Conservation (phyloP, 371 early-diverging fungal genomes). For the Mortierella sp. region DNA sequence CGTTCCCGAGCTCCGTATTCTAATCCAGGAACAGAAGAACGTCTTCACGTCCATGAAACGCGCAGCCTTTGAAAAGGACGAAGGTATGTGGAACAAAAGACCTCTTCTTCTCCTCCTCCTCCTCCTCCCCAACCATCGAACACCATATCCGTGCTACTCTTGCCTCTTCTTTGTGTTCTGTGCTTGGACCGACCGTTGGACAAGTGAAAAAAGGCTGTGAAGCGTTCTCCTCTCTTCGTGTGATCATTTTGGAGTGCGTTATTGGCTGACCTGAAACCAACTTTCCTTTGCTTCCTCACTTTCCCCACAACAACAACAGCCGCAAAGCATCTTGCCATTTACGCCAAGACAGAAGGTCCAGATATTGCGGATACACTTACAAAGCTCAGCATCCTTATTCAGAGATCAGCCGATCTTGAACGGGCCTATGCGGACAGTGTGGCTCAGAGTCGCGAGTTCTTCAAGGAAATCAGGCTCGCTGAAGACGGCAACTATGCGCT, state of each 20-base stretch:
- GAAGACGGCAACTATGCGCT: slow-evolving; percentile 45
- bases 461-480: slow-evolving; percentile 47
- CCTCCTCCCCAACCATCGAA: too few species aligned
- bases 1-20: slow-evolving; percentile 44
- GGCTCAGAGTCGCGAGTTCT: slow-evolving; percentile 32
- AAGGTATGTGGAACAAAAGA: slow-evolving; percentile 23
- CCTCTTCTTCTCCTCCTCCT: neutral
- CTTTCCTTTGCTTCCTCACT: neutral
- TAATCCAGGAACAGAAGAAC: slow-evolving; percentile 52
- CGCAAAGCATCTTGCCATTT: slow-evolving; percentile 47
- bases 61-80: slow-evolving; percentile 46
- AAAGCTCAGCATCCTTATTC: slow-evolving; percentile 38
- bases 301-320: slow-evolving; percentile 11
- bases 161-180: too few species aligned
- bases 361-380: slow-evolving; percentile 42
- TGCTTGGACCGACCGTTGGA: too few species aligned
- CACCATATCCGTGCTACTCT: too few species aligned
- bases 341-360: slow-evolving; percentile 45
- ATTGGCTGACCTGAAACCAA: neutral
- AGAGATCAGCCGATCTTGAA: slow-evolving; percentile 41
- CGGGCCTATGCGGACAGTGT: slow-evolving; percentile 34
- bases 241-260: too few species aligned
- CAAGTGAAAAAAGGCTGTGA: too few species aligned
- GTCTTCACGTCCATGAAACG: slow-evolving; percentile 43
- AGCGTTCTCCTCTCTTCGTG: neutral